A percentile compares a stretch with the other conserved stretches of the same genome.
Evolutionary conservation across 176 grass and related monocot species (phyloP).

Genomic region (Rhynchospora breviuscula): DNA sequence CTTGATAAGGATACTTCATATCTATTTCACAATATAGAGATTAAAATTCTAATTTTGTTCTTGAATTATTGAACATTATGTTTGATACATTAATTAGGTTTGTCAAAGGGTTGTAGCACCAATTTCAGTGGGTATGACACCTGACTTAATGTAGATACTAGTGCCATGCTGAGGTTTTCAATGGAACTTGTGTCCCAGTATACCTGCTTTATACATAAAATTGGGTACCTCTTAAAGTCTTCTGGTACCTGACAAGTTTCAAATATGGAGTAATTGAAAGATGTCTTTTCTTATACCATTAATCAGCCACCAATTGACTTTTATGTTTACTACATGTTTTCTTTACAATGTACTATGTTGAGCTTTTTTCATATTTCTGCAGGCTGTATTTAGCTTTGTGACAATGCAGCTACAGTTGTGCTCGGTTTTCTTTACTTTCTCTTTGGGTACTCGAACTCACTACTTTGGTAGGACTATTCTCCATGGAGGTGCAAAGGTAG

Average conservation of each 20-base stretch:
- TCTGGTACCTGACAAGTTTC: neutral
- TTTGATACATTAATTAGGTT: neutral
- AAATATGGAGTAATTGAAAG: neutral
- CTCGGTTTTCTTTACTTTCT: slow-evolving; percentile 95
- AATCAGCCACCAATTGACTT: neutral
- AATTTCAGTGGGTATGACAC: neutral
- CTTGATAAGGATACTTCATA: neutral
- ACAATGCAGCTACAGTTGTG: slow-evolving; percentile 97
- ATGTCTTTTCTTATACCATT: slow-evolving; percentile 1
- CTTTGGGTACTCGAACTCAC: slow-evolving; percentile 94
- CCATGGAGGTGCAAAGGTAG: slow-evolving; percentile 92
- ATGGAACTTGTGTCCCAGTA: neutral
- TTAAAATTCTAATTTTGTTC: neutral
- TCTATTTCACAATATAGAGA: slow-evolving; percentile 5
- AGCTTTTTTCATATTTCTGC: slow-evolving; percentile 3
- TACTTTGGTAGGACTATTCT: slow-evolving; percentile 99
- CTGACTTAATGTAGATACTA: neutral
- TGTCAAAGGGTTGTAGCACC: neutral
- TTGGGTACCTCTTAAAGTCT: neutral
- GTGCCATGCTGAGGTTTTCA: neutral
- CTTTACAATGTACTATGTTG: neutral
- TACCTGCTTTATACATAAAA: neutral
- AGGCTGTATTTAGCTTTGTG: slow-evolving; percentile 86
- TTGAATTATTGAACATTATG: neutral
- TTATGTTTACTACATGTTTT: neutral